Percentiles rank a stretch among this genome's conserved stretches.
These are phyloP conservation scores for Solanum tacnaense DNA, from an alignment of 257 asterid genomes.

Conservation along the genomic window DNA sequence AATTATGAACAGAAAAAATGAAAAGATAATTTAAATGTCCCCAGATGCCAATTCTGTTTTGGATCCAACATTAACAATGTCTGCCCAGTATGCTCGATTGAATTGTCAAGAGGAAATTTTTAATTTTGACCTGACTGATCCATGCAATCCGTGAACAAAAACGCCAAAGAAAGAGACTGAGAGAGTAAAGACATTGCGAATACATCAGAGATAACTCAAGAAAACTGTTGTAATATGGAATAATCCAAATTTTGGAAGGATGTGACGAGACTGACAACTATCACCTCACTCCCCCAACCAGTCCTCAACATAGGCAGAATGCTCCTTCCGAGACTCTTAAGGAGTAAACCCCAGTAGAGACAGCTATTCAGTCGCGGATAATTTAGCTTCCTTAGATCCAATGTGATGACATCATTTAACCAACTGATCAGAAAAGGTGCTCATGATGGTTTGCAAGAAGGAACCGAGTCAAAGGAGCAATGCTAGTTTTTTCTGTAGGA, in stretches of 20 bases:
- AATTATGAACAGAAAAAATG: not conserved
- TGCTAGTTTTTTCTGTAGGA: not conserved
- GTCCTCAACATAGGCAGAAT: not conserved
- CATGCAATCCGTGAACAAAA: not conserved
- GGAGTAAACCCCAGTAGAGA: not conserved
- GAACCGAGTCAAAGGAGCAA: not conserved
- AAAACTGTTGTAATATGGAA: not conserved
- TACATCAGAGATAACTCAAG: not conserved
- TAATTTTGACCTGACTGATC: not conserved
- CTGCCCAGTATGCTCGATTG: not conserved
- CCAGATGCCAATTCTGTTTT: not conserved
- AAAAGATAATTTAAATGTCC: not conserved
- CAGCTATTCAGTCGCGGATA: not conserved
- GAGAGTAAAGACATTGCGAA: not conserved
- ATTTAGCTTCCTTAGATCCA: not conserved
- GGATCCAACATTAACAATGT: not conserved
- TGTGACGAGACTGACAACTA: not conserved
- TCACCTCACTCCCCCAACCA: not conserved
- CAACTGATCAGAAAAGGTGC: not conserved
- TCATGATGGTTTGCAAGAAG: not conserved
- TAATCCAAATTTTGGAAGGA: not conserved
- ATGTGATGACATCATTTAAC: not conserved
- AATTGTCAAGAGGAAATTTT: not conserved
- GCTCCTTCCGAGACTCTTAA: not conserved
- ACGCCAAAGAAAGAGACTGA: not conserved